Evolutionary conservation across 2,329 filamentous ascomycete species (phyloP), one percentile per base, ranked within the genome.

Genomic region (Penicillium hordei): DNA sequence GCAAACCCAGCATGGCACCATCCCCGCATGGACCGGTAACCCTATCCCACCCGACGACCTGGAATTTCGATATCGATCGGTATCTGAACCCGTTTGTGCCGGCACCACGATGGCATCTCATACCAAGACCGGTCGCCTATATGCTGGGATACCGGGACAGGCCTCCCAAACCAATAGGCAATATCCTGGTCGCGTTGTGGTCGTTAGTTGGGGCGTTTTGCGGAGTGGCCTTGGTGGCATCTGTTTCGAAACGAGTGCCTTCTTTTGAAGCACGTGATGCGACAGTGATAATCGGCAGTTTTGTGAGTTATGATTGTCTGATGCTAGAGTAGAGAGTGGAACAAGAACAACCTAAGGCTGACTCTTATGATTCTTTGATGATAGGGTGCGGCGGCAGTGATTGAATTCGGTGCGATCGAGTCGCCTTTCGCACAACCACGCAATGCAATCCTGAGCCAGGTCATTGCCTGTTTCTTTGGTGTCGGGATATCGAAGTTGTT

Each of bases 61-160:
- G 73, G 68, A 80, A 87, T 68, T 86, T 95, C 74, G 85, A 94
- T 75, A 83, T 96, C 62, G 92, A 96, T 79, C 76, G 75, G n/a
- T 85, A 88, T 70, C 71, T 95, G 50, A 91, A 93, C 71, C 88
- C 82, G 3, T 80, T 86, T 59, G 70, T 95, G 25, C 89, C 89
- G 9, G 78, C 83, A 15, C 87, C 88, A 40, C 84, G 83, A 65
- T 82, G 90, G 71, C 76, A 82, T 29, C 76, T 78, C 44, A 69
- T 96, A 1, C 92, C 91, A 0, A 79, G 78, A 46, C 82, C 83
- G 0, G 69, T 94, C 21, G 83, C 89, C 21, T 83, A 86, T 63
- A 89, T 91, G 65, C 76, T 95, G 2, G 89, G 89, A 12, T 77
- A 89, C 67, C 82, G 88, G 59, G 68, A 68, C 10, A 59, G 63